A percentile compares a stretch with the other conserved stretches of the same genome.
phyloP scores from a whole-genome alignment of 352 stramenopile species.

The Phytophthora cactorum region DNA sequence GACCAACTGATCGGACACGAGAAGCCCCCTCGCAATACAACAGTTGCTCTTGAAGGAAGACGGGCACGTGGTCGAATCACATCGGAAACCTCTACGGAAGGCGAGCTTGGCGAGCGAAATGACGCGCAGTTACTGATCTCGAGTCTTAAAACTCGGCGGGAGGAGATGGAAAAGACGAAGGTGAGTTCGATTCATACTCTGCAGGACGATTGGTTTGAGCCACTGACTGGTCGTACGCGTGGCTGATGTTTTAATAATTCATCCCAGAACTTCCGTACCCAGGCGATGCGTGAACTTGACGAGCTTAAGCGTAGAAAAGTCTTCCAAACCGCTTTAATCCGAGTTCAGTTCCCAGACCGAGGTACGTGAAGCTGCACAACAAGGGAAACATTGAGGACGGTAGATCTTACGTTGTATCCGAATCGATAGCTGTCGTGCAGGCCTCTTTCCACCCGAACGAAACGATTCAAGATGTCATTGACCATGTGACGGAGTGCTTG shows the following conservation, averaged over 20 bases:
- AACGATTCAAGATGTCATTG: conserved; percentile 72
- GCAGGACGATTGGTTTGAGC: not conserved
- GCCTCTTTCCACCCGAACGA: conserved; percentile 86
- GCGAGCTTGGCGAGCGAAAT: conserved; percentile 43
- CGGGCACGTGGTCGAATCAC: conserved; percentile 11
- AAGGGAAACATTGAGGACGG: not conserved
- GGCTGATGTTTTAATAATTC: conserved; percentile 22
- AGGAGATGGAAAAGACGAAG: conserved; percentile 83
- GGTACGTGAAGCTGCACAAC: conserved; percentile 42
- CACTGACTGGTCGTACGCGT: not conserved
- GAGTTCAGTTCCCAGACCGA: conserved; percentile 86
- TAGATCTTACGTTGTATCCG: not conserved
- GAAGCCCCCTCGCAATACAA: conserved; percentile 74
- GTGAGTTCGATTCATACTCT: conserved; percentile 32
- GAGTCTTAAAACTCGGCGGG: conserved; percentile 72
- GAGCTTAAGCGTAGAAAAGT: conserved; percentile 86
- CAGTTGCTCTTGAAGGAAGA: conserved; percentile 44
- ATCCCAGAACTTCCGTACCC: conserved; percentile 79
- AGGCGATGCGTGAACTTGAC: conserved; percentile 89
- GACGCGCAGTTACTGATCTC: conserved; percentile 78
- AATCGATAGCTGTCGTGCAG: conserved; percentile 70
- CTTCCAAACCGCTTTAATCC: conserved; percentile 77
- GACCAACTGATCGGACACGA: conserved; percentile 65
- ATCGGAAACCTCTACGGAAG: conserved; percentile 18
- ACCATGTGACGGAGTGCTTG: conserved; percentile 67